phyloP scores from a whole-genome alignment of 2,329 filamentous ascomycete species.

The Clonostachys rhizophaga region DNA sequence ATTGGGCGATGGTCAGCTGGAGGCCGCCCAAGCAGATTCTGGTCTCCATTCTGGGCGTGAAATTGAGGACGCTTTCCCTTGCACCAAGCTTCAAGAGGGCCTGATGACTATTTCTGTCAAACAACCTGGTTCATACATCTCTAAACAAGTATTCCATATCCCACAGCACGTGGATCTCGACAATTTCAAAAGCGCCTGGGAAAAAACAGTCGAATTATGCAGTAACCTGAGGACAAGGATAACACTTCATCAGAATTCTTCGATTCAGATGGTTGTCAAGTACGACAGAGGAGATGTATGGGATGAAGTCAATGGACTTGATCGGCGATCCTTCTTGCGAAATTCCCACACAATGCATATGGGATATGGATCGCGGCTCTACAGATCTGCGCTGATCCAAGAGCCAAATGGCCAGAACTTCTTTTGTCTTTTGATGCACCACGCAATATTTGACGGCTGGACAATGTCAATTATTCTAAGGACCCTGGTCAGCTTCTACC shows the following conservation, averaged over 20 bases:
- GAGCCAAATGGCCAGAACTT: constrained; percentile 1
- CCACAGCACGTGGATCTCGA: constrained; percentile 3
- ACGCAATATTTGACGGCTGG: constrained; percentile 19
- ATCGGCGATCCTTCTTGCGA: neutral
- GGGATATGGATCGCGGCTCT: constrained; percentile 6
- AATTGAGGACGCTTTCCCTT: constrained; percentile 42
- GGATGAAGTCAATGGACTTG: neutral
- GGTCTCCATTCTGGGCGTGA: constrained; percentile 3
- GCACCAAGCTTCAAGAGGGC: constrained; percentile 42
- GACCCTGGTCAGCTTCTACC: neutral
- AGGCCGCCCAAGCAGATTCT: neutral
- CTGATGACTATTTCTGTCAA: constrained; percentile 40
- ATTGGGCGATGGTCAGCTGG: neutral
- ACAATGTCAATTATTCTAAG: constrained; percentile 6
- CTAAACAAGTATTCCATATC: constrained; percentile 7
- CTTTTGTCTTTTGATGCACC: constrained; percentile 16
- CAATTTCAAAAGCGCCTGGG: constrained; percentile 9
- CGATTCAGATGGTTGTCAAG: constrained; percentile 6
- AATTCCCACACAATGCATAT: constrained; percentile 1
- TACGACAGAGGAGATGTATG: constrained; percentile 1
- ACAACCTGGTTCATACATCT: constrained; percentile 9
- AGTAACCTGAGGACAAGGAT: constrained; percentile 11
- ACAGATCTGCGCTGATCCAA: constrained; percentile 5
- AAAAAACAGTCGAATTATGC: constrained; percentile 5
- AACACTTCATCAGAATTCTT: constrained; percentile 4